Evolutionary conservation across 1,284 basidiomycete genomes (phyloP).

Genomic region (Albatrellus sp.): DNA sequence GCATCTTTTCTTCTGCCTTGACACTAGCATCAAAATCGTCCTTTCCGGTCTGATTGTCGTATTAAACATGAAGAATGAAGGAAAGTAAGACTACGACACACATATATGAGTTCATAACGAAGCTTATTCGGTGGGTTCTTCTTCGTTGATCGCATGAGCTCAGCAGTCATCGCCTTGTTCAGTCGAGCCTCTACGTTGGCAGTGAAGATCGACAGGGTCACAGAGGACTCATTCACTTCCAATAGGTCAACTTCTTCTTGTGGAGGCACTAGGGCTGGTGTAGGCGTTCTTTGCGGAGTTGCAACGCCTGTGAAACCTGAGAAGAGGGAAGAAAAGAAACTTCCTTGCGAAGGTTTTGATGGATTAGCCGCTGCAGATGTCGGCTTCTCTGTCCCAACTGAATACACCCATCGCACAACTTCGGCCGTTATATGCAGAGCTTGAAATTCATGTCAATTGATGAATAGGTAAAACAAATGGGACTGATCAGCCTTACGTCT

Average conservation of each 20-base stretch:
- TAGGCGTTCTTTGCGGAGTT: constrained; percentile 26
- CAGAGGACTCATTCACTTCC: constrained; percentile 46
- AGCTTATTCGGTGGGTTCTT: constrained; percentile 81
- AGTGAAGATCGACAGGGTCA: constrained; percentile 75
- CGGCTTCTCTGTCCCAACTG: constrained; percentile 56
- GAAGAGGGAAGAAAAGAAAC: constrained; percentile 74
- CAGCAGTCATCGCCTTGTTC: constrained; percentile 60
- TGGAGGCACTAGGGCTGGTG: constrained; percentile 26
- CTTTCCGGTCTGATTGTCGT: constrained; percentile 61
- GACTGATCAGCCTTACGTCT: constrained; percentile 36
- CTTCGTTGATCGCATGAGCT: constrained; percentile 89
- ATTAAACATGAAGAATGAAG: background rate
- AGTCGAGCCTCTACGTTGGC: constrained; percentile 71
- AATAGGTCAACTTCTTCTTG: constrained; percentile 39
- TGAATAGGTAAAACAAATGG: constrained; percentile 3
- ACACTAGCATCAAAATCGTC: constrained; percentile 75
- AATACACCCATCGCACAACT: constrained; percentile 75
- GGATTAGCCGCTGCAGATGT: constrained; percentile 21
- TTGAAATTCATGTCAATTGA: constrained; percentile 13
- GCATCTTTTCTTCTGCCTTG: constrained; percentile 49
- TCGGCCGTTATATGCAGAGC: constrained; percentile 75
- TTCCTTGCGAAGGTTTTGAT: constrained; percentile 25
- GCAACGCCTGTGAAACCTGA: constrained; percentile 40
- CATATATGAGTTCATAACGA: constrained; percentile 81
- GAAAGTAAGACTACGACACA: constrained; percentile 22